Conservation (phyloP, 495 filamentous ascomycete species). For the Chaetomium tenue region DNA sequence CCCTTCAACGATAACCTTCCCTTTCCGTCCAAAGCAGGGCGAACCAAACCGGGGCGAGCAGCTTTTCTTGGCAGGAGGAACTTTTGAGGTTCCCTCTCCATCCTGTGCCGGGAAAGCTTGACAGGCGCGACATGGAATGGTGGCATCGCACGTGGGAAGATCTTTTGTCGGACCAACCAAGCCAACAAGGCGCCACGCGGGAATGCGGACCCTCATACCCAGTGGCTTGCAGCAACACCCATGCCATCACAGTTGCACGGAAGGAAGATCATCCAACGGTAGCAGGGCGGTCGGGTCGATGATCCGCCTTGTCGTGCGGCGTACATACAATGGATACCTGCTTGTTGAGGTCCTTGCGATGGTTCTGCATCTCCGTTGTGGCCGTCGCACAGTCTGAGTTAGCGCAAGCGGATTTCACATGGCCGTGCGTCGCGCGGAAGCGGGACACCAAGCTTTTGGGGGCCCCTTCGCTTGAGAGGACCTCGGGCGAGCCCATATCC, state of each 20-base stretch:
- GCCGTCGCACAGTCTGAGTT: neutral
- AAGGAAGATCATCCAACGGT: neutral
- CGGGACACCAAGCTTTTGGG: too few relatives aligned
- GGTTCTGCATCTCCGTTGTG: neutral
- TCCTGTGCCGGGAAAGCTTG: neutral
- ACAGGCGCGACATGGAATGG: neutral
- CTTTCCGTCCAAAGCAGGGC: too few relatives aligned
- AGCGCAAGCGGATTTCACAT: too few relatives aligned
- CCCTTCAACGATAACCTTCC: neutral
- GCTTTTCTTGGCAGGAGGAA: too few relatives aligned
- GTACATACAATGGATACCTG: too few relatives aligned
- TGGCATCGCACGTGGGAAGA: neutral
- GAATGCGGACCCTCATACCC: neutral
- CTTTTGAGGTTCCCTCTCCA: too few relatives aligned
- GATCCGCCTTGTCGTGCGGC: slow-evolving; percentile 7
- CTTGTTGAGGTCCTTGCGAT: neutral
- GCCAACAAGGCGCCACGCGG: neutral
- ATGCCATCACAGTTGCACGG: neutral
- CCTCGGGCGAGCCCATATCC: neutral
- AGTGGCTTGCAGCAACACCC: neutral
- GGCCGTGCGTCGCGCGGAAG: too few relatives aligned
- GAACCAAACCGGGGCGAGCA: too few relatives aligned
- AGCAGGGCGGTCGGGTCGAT: neutral
- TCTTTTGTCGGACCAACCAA: neutral
- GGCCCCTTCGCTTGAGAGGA: too few relatives aligned